Base-by-base conservation (phyloP, 192 early-diverging fungal genomes). In the Umbelopsis sp. region DNA sequence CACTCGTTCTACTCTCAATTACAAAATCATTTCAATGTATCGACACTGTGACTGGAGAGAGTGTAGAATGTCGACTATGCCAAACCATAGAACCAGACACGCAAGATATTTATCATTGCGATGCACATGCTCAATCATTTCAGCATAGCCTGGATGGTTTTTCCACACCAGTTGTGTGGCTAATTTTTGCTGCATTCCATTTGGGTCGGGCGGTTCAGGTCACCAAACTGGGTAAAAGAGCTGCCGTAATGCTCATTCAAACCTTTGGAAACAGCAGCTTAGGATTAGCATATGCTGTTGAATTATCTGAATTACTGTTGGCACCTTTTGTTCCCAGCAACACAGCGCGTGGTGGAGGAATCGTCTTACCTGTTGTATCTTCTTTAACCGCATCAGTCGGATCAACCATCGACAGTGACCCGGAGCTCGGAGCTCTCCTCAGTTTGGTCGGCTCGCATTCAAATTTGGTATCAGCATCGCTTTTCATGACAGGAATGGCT, bases 301-400 rank as follows among this genome's bases (percentile, higher is more conserved):
- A 70, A 25, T 26, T 79, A 4, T 78, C 78, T 51, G 90, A 93
- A 75, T 62, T 91, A 50, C 32, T 83, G 16, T 62, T 93, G 54
- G 88, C 85, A 6, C 88, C 90, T 12, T 91, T 93, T 80, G 85
- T 93, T 43, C 91, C 91, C 11, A 85, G 83, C 43, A 89, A 91
- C 76, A 88, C 89, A 0, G 93, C 93, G 16, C 85, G 93, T 41
- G 93, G 93, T 32, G 93, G 93, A 16, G 88, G 92, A 9, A 91
- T 94, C 26, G 77, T 94, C 4, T 83, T 89, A 32, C 93, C 93
- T 0, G 85, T 94, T n/a, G 90, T 93, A 22, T 78, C 80, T 32
- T 89, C 91, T 0, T 80, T 94, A 36, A 83, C 85, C 26, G 68
- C 80, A 9, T 80, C 88, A 31, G 77, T 92, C 0, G 86, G 77